Base-by-base conservation (phyloP, 345 rosid genomes). In the Psidium friedrichsthalianum region DNA sequence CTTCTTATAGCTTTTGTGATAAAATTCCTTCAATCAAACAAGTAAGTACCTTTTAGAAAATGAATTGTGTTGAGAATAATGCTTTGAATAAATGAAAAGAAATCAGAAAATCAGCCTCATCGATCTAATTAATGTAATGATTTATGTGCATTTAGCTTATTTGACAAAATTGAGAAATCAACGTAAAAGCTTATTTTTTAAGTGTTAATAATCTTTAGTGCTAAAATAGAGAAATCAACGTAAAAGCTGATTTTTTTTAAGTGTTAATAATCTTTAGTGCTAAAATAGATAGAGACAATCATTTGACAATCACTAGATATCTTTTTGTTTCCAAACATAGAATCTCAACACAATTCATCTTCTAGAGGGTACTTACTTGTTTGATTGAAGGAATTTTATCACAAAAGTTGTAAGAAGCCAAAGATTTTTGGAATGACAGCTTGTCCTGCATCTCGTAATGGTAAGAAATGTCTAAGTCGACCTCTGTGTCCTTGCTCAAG, bases 361-460 rank as follows among this genome's bases (percentile, higher is more conserved):
- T n/a, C n/a, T n/a, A n/a, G n/a, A n/a, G n/a, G n/a, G n/a, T n/a
- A n/a, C n/a, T n/a, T n/a, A n/a, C n/a, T n/a, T n/a, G n/a, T n/a
- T n/a, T n/a, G n/a, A 82, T 29, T 85, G 86, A 87, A 97, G 99
- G 99, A 95, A 83, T 97, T 92, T 86, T 97, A 95, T 89, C 91
- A 86, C 86, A 92, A 92, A 87, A 87, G 90, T 59, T 86, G 55
- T 82, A 56, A 86, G 85, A 95, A 94, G 90, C 99, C 98, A 14
- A 97, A 91, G 93, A 89, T 97, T 82, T 92, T 97, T 90, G 98
- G 98, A 87, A 92, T 97, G 94, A 94, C 98, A 18, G 91, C 96
- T 3, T 91, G 96, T 22, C 91, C 92, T 44, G 91, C 89, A 82
- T 59, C 14, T 85, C 88, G 93, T 87, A 95, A 93, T 91, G 98